phyloP scores from a whole-genome alignment of 495 filamentous ascomycete genomes.

The Haplographium delicatum region DNA sequence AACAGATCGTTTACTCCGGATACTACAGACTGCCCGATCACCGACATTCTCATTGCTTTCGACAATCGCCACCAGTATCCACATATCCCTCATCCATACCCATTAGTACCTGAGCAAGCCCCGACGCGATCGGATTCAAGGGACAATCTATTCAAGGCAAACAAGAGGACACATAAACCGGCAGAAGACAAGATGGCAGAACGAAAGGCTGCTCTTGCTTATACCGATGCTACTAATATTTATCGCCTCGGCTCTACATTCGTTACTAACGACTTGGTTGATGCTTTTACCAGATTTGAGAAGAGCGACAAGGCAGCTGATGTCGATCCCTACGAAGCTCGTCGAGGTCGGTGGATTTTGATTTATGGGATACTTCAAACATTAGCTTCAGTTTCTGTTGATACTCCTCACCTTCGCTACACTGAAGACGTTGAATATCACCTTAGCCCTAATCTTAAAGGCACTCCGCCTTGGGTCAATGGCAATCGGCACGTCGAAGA shows the following conservation, averaged over 20 bases:
- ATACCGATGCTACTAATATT: slow-evolving; percentile 65
- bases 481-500: slow-evolving; percentile 34
- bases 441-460: slow-evolving; percentile 52
- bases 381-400: slow-evolving; percentile 61
- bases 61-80: slow-evolving; percentile 58
- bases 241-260: slow-evolving; percentile 53
- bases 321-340: slow-evolving; percentile 52
- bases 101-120: slow-evolving; percentile 48
- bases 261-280: slow-evolving; percentile 46
- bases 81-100: slow-evolving; percentile 66
- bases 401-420: slow-evolving; percentile 54
- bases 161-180: slow-evolving; percentile 12
- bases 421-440: slow-evolving; percentile 59
- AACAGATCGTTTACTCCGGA: slow-evolving; percentile 55
- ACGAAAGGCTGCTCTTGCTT: slow-evolving; percentile 52
- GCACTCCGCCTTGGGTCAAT: slow-evolving; percentile 56
- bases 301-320: slow-evolving; percentile 45
- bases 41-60: slow-evolving; percentile 62
- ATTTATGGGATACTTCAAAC: slow-evolving; percentile 69
- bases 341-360: slow-evolving; percentile 66
- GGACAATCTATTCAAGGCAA: slow-evolving; percentile 10
- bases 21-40: slow-evolving; percentile 53
- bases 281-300: slow-evolving; percentile 59
- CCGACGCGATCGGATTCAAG: slow-evolving; percentile 33
- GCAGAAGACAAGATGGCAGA: slow-evolving; percentile 27